Evolutionary conservation across 1,284 basidiomycete species (phyloP).

Genomic region (Lignosus rhinocerotis): DNA sequence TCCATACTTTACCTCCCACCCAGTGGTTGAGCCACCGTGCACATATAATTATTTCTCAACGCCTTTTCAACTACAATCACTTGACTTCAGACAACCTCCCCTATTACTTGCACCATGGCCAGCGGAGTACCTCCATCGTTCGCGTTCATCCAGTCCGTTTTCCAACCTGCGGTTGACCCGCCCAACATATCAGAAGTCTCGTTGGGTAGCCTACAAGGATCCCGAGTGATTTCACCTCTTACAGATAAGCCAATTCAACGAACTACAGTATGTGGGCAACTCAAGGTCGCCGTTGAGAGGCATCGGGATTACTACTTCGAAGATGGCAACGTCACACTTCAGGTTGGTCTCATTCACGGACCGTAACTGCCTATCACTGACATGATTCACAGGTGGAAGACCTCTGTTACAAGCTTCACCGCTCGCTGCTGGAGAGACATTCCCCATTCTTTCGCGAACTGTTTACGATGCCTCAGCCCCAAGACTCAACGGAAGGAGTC

Average conservation of each 20-base stretch:
- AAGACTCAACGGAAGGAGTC: slow-evolving; percentile 15
- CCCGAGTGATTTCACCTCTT: neutral
- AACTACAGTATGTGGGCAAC: neutral
- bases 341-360: slow-evolving; percentile 1
- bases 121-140: neutral
- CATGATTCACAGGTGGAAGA: slow-evolving; percentile 12
- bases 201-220: too few species aligned
- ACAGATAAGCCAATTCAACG: neutral
- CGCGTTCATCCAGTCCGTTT: neutral
- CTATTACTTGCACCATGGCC: neutral
- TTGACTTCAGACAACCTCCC: neutral
- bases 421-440: slow-evolving; percentile 20
- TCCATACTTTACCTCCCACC: neutral
- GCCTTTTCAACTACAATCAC: neutral
- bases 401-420: slow-evolving; percentile 18
- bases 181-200: too few species aligned
- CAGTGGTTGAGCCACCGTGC: slow-evolving; percentile 1
- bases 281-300: neutral
- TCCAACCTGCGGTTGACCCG: too few species aligned
- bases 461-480: slow-evolving; percentile 19
- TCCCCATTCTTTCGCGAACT: slow-evolving; percentile 21
- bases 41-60: neutral
- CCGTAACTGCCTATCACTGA: neutral
- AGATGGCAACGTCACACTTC: slow-evolving; percentile 22
- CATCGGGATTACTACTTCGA: slow-evolving; percentile 20